Base-by-base conservation (phyloP, 1,139 yeast species). In the Hanseniaspora gamundiae region DNA sequence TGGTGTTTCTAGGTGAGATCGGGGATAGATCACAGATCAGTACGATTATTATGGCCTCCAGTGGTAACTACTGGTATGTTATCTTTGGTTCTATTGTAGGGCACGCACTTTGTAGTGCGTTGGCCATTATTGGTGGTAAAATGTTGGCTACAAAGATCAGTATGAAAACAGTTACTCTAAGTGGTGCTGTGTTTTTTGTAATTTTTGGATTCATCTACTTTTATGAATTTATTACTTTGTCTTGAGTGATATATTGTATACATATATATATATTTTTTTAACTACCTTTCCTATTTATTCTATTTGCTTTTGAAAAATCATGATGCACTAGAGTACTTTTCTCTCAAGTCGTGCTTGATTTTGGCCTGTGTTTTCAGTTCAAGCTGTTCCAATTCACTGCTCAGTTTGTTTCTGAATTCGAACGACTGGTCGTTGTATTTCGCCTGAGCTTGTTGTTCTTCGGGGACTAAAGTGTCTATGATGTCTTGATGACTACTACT, bases 11-110 rank as follows among this genome's bases (percentile, higher is more conserved):
- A 46, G 98, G 96, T 47, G 99, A 91, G 67, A 87, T 97, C 94
- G 99, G 99, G 42, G 99, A 91, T 63, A 78, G 98, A 57, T 87
- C 96, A 13, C 99, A 91, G 66, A 86, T 91, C 45, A 95, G 97
- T 33, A 93, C 96, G 38, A 87, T 91, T 57, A 98, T 98, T 43
- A 83, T 91, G 94, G 97, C 97, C 41, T 95, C 98, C 1, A 96
- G 96, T 35, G 80, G 87, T 33, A 85, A 87, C 61, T 91, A 86
- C 66, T 80, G 94, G 91, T 72, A 72, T 57, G 95, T 88, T 41
- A 85, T 91, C 40, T 54, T 80, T 39, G 98, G 99, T 47, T 95
- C 95, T 20, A 77, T 87, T 38, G 61, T 82, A 40, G 99, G 98
- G 24, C 99, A 91, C 62, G 79, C 82, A 10, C 47, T 83, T n/a